A percentile compares a stretch with the other conserved stretches of the same genome.
phyloP scores from a whole-genome alignment of 768 basidiomycete genomes.

The Russula brevipes region DNA sequence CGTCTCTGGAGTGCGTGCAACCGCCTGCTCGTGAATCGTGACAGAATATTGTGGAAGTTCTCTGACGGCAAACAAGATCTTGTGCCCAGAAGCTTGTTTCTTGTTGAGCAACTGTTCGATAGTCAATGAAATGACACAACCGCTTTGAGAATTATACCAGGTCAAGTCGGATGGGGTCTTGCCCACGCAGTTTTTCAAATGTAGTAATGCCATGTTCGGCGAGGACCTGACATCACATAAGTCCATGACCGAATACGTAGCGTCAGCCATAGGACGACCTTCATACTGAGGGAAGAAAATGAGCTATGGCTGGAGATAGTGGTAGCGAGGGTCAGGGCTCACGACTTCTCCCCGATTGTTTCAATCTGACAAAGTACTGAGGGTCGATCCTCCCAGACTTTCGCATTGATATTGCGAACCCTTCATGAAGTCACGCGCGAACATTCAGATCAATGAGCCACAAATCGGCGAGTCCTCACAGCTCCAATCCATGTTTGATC shows the following conservation, averaged over 20 bases:
- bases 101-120: constrained; percentile 20
- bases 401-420: constrained; percentile 70
- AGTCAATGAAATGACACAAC: not conserved
- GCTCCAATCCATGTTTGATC: constrained; percentile 67
- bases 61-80: constrained; percentile 53
- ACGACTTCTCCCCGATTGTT: constrained; percentile 92
- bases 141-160: constrained; percentile 37
- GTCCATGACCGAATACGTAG: constrained; percentile 23
- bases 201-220: constrained; percentile 67
- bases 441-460: not conserved
- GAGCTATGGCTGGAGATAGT: not conserved
- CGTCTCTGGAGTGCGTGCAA: constrained; percentile 36
- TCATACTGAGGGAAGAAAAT: constrained; percentile 22
- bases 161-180: constrained; percentile 60
- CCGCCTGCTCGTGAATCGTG: constrained; percentile 43
- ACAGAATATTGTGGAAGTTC: constrained; percentile 66
- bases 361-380: constrained; percentile 82
- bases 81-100: constrained; percentile 42
- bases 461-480: constrained; percentile 41
- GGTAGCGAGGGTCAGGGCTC: constrained; percentile 30
- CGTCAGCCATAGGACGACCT: constrained; percentile 22
- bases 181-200: constrained; percentile 50
- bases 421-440: constrained; percentile 35
- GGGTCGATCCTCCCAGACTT: constrained; percentile 89
- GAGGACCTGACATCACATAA: constrained; percentile 48